Evolutionary conservation across 2,329 filamentous ascomycete species (phyloP).

Genomic region (Aureobasidium sp.): DNA sequence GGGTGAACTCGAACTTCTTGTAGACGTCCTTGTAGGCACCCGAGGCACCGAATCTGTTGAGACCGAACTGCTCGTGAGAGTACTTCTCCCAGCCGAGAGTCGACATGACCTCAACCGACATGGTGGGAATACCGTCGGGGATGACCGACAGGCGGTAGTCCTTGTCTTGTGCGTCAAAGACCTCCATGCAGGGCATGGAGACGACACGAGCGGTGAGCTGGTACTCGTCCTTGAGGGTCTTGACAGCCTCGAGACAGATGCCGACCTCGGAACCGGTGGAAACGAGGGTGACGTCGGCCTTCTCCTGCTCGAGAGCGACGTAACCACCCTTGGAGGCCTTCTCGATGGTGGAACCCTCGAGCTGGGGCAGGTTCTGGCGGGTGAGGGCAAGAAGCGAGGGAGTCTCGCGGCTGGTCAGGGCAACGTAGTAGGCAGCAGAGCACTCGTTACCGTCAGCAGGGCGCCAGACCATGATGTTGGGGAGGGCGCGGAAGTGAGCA

Average conservation of each 20-base stretch:
- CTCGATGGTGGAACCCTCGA: constrained; percentile 88
- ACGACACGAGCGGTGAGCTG: constrained; percentile 83
- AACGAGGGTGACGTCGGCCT: constrained; percentile 80
- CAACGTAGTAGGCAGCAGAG: constrained; percentile 93
- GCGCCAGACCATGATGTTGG: constrained; percentile 99
- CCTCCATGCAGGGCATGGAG: constrained; percentile 93
- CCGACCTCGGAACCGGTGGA: constrained; percentile 94
- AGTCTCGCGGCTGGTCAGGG: constrained; percentile 80
- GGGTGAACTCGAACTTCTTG: constrained; percentile 99
- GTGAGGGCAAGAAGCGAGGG: constrained; percentile 92
- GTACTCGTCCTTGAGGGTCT: constrained; percentile 84
- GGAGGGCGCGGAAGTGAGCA: constrained; percentile 94
- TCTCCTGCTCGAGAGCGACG: constrained; percentile 75
- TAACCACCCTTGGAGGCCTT: constrained; percentile 93
- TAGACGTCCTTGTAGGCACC: constrained; percentile 98
- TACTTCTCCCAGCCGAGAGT: constrained; percentile 99
- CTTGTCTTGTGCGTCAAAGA: constrained; percentile 90
- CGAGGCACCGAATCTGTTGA: constrained; percentile 97
- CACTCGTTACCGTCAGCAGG: constrained; percentile 98
- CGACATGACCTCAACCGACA: constrained; percentile 94
- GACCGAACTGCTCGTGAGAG: constrained; percentile 97
- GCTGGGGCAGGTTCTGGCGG: constrained; percentile 95
- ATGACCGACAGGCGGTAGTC: constrained; percentile 90
- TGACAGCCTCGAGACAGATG: constrained; percentile 87
- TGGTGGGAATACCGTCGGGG: constrained; percentile 84